Conservation (phyloP, 495 filamentous ascomycete species). For the Chaetomidium leptoderma region DNA sequence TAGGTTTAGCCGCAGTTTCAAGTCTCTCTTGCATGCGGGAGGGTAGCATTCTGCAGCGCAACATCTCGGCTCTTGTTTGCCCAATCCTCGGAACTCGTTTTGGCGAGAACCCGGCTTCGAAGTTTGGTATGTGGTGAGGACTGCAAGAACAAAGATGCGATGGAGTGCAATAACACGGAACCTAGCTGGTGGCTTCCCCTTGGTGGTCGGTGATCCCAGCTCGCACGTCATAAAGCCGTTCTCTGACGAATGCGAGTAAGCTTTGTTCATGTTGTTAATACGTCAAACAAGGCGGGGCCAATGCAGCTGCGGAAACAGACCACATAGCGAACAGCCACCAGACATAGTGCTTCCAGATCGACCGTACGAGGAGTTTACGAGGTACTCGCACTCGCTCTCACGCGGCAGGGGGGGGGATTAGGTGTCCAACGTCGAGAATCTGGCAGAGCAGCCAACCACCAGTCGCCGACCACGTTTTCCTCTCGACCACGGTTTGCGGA, state of each 20-base stretch:
- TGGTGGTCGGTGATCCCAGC: too few species aligned
- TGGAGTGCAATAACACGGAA: too few species aligned
- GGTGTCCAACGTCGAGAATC: background rate
- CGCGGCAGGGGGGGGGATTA: background rate
- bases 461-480: background rate
- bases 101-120: slow-evolving; percentile 1
- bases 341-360: too few species aligned
- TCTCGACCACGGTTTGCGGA: background rate
- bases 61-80: slow-evolving; percentile 27
- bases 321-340: too few species aligned
- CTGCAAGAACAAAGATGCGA: background rate
- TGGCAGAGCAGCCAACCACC: background rate
- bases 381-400: too few species aligned
- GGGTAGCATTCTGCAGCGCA: slow-evolving; percentile 23
- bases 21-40: slow-evolving; percentile 19
- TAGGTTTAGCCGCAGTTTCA: slow-evolving; percentile 40
- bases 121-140: background rate
- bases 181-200: too few species aligned
- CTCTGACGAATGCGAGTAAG: too few species aligned
- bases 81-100: slow-evolving; percentile 22
- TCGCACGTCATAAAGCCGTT: too few species aligned
- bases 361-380: too few species aligned
- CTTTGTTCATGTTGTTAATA: too few species aligned
- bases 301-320: too few species aligned
- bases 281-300: too few species aligned